Percentiles rank a stretch among this genome's conserved stretches.
phyloP scores from a whole-genome alignment of 352 stramenopile species.

The Aphanomyces astaci region DNA sequence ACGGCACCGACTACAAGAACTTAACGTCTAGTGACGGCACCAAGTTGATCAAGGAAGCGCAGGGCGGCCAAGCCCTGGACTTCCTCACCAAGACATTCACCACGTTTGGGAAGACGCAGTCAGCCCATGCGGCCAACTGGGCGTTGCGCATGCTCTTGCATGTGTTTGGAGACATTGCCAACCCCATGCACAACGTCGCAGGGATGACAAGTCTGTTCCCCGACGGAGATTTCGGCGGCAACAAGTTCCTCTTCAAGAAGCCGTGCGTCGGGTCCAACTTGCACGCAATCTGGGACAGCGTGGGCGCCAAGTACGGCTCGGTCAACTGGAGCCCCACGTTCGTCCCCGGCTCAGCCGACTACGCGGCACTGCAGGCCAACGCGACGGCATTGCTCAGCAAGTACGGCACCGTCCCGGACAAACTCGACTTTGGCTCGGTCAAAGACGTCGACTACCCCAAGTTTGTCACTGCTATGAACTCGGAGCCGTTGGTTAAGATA shows the following conservation, averaged over 20 bases:
- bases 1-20: conserved; percentile 35
- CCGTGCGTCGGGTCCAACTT: conserved; percentile 45
- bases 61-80: conserved; percentile 38
- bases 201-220: conserved; percentile 42
- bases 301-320: conserved; percentile 37
- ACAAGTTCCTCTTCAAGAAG: conserved; percentile 43
- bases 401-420: conserved; percentile 27
- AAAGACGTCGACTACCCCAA: conserved; percentile 31
- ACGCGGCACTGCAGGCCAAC: conserved; percentile 28
- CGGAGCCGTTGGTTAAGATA: conserved; percentile 25
- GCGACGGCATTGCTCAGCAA: conserved; percentile 36
- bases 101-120: conserved; percentile 55
- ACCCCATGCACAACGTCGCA: conserved; percentile 47
- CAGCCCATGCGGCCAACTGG: conserved; percentile 50
- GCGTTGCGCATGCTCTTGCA: conserved; percentile 63
- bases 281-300: conserved; percentile 56
- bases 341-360: conserved; percentile 3
- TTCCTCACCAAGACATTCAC: conserved; percentile 43
- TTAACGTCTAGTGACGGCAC: conserved; percentile 27
- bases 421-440: conserved; percentile 37
- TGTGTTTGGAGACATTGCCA: conserved; percentile 50
- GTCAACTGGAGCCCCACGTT: conserved; percentile 47
- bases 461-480: conserved; percentile 31
- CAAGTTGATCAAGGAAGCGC: conserved; percentile 39
- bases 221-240: conserved; percentile 45